phyloP scores from a whole-genome alignment of 2,329 filamentous ascomycete species.

The Amauroascus niger region DNA sequence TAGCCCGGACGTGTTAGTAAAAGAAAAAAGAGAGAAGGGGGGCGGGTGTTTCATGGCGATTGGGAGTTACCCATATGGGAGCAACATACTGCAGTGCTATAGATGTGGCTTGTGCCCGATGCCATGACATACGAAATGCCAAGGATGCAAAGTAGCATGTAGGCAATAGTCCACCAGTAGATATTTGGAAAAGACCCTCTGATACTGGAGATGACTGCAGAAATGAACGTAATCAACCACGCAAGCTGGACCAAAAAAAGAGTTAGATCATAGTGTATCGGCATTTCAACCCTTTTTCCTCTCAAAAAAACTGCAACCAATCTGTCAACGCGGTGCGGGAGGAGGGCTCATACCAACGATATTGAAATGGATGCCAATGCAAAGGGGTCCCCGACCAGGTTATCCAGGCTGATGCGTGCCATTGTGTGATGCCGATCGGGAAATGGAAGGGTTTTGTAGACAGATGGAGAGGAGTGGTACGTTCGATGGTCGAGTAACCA shows the following conservation, averaged over 20 bases:
- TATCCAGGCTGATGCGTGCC: conserved; percentile 62
- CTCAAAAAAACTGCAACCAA: too few relatives aligned
- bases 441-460: conserved; percentile 20
- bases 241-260: conserved; percentile 54
- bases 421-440: conserved; percentile 36
- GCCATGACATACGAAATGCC: conserved; percentile 75
- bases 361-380: conserved; percentile 91
- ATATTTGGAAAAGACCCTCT: conserved; percentile 63
- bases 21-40: too few relatives aligned
- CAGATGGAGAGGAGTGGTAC: conserved; percentile 19
- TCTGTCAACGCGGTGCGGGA: too few relatives aligned
- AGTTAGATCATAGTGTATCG: background rate
- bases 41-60: too few relatives aligned
- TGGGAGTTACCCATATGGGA: too few relatives aligned
- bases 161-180: conserved; percentile 84
- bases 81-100: conserved; percentile 66
- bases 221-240: conserved; percentile 87
- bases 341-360: conserved; percentile 58
- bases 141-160: conserved; percentile 71
- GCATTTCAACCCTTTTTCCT: background rate
- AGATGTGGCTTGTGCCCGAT: conserved; percentile 73
- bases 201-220: conserved; percentile 63
- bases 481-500: conserved; percentile 20
- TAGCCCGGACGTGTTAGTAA: conserved; percentile 1
- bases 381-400: conserved; percentile 93